Base-by-base conservation (phyloP, 495 filamentous ascomycete species). In the Rusavskia elegans region DNA sequence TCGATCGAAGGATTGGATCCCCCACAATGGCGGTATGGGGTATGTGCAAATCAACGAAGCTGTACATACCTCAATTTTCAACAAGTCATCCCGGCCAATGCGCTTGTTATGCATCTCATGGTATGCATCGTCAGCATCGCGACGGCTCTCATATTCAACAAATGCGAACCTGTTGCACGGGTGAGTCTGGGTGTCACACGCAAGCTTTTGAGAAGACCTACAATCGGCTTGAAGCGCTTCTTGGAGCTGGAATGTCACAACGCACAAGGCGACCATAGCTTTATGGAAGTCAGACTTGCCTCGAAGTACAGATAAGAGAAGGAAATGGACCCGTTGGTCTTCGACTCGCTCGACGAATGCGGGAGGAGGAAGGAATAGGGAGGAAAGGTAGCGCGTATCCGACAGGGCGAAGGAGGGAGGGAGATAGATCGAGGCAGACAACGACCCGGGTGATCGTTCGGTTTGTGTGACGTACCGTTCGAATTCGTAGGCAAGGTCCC, bases 71-170 rank as follows among this genome's bases (percentile, higher is more conserved):
- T 99, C 92, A 59, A 99, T 97, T 71, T 99, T 99, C 73, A 99
- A 65, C 45, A 95, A 66, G 59, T 99, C 92, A 66, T 99, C 92
- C 50, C 89, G 84, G 41, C 89, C 89, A 60, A 99, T 89, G 50
- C 92, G 87, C 79, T 94, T 95, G 72, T 96, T 96, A 67, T 99
- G 92, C 93, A 99, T 97, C 68, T 99, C 92, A 68, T 97, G 88
- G 64, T 99, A 99, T 32, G 92, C 92, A 76, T 99, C 92, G 71
- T 99, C 92, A 44, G 92, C 89, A 76, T 99, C 92, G 60, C 92
- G 93, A 60, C 92, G 88, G 68, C 88, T 94, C 73, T 99, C 92
- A 68, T 99, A 99, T 70, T 99, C 92, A 49, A 99, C 92, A 70
- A 99, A 99, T 17, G 92, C 92, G 66, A 99, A 99, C 54, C 92